These are phyloP conservation scores for Ceriops decandra DNA, from an alignment of 345 rosid genomes.

Conservation along the genomic window DNA sequence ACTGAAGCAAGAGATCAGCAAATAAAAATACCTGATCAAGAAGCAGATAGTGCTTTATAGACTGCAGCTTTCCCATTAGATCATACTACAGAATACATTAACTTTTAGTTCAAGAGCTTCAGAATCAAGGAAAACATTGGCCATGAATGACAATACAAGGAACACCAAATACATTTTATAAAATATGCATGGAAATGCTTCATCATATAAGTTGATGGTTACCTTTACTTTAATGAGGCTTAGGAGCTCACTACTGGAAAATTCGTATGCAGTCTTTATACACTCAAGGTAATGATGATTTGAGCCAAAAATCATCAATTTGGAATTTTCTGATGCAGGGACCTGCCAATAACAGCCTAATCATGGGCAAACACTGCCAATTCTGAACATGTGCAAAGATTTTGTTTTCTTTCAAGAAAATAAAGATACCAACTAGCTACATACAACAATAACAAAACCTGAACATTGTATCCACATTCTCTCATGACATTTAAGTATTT, in stretches of 20 bases:
- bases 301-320: slow-evolving; percentile 71
- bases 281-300: slow-evolving; percentile 96
- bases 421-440: neutral
- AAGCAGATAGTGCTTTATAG: slow-evolving; percentile 95
- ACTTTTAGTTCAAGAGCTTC: slow-evolving; percentile 14
- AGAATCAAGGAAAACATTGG: slow-evolving; percentile 3
- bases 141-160: neutral
- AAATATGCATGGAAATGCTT: neutral
- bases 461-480: slow-evolving; percentile 96
- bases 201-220: slow-evolving; percentile 8
- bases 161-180: neutral
- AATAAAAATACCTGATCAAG: slow-evolving; percentile 81
- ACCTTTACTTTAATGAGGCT: slow-evolving; percentile 87
- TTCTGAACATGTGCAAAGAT: slow-evolving; percentile 3
- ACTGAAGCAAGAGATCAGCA: neutral
- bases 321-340: slow-evolving; percentile 77
- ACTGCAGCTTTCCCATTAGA: slow-evolving; percentile 78
- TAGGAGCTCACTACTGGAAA: slow-evolving; percentile 80
- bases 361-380: slow-evolving; percentile 18
- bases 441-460: slow-evolving; percentile 40
- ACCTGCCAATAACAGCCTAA: slow-evolving; percentile 42
- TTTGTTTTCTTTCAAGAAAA: neutral
- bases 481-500: slow-evolving; percentile 96
- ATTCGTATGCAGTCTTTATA: slow-evolving; percentile 84
- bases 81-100: slow-evolving; percentile 57